Base-by-base conservation (phyloP, 2,329 filamentous ascomycete species). In the Pseudocercospora vitis region DNA sequence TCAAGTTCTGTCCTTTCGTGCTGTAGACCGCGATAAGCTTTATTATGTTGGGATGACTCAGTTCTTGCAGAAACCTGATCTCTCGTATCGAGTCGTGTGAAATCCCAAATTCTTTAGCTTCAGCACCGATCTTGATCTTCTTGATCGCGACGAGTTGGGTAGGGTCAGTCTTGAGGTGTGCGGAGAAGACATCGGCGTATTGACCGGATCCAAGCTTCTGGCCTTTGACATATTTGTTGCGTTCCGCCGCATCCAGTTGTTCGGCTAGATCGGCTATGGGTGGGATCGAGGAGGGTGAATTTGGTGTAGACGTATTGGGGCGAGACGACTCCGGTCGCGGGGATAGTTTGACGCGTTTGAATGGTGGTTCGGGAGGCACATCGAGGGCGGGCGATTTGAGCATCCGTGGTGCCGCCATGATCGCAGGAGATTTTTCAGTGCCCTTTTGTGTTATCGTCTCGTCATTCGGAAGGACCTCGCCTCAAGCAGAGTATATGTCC, bases 201-300 rank as follows among this genome's bases (percentile, higher is more conserved):
- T 94, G 97, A 76, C 94, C 94, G 73, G 95, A 90, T 71, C 94
- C 94, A 56, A 99, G 83, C 69, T 94, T 94, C 71, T 88, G 91
- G 67, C 89, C 89, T 77, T 95, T 95, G 61, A 94, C 82, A 71
- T 96, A 99, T 78, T 94, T 95, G 62, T 82, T 81, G 72, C 91
- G 90, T 67, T 76, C 71, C 29, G 73, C 66, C 7, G 73, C 69
- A 60, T 79, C 78, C 60, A 79, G 73, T 55, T 76, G 72, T 59
- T 77, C 76, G 8, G 76, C 74, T 3, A 78, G 65, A 56, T 79
- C 68, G 35, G 62, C 60, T 28, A 54, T 56, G 35, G 44, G 44
- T 11, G 49, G 28, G n/a, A 53, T 52, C 12, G 57, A 49, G 3
- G 55, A 42, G 4, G 52, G 50, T 18, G 53, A 52, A 21, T 51